Base-by-base conservation (phyloP, 1,139 yeast species). In the Candida tetrigidarum region DNA sequence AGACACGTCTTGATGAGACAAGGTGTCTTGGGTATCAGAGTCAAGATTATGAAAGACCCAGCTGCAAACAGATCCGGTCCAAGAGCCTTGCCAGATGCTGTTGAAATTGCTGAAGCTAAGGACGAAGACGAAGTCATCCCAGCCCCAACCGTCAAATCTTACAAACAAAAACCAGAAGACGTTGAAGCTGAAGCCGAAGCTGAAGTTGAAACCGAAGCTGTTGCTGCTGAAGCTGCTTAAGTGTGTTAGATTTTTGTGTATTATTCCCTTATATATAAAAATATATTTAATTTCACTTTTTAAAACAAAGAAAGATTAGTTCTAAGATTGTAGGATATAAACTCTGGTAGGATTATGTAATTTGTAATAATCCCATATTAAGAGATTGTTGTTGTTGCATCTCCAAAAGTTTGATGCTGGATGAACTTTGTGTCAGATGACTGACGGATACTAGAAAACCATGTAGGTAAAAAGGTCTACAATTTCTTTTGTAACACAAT, bases 1-100 rank as follows among this genome's bases (percentile, higher is more conserved):
- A 92, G 99, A 83, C 99, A 95, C 93, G 99, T 93, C 67, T 84
- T 93, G 76, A 89, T 93, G 84, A 92, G 98, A 86, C 99, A 93
- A 83, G 99, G 99, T 90, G 98, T 93, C 61, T 86, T 93, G 72
- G 99, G 99, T 86, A 87, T 93, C 75, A 93, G 88, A 85, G 98
- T 93, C 69, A 93, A 93, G 86, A 93, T 93, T 73, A 93, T 93
- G 99, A 90, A 88, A 76, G 98, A 93, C 83, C 97, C 98, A 76
- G 92, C 97, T 69, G 74, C 84, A 69, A 84, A 84, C 84, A 87
- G 80, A 78, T 67, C 73, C 61, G 98, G 99, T 78, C 95, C 97
- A 78, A 92, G 78, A 76, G 67, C 85, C 45, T 86, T 93, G 72
- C 99, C 99, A 71, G 99, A 93, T 78, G 91, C 87, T 73, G 98